These are phyloP conservation scores for Platanthera zijinensis DNA, from an alignment of 106 monocot genomes.

Conservation along the genomic window DNA sequence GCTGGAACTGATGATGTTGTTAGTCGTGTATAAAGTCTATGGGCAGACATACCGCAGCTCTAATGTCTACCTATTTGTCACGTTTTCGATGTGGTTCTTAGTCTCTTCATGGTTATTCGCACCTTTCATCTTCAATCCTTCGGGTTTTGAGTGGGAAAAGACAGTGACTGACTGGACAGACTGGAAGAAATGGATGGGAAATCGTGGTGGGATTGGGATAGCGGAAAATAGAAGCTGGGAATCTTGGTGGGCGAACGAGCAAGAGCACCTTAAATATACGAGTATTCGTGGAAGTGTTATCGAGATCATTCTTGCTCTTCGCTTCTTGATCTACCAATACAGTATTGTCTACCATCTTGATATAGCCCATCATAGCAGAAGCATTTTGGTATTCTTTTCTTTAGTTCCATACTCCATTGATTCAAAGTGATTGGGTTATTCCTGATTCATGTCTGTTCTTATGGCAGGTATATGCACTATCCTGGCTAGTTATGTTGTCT, in stretches of 20 bases:
- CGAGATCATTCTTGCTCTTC: constrained; percentile 74
- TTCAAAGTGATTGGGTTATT: not conserved
- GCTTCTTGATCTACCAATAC: constrained; percentile 85
- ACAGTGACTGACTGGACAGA: constrained; percentile 92
- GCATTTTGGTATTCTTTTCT: constrained; percentile 47
- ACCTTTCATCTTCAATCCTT: constrained; percentile 84
- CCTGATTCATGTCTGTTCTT: constrained; percentile 9
- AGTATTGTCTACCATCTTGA: constrained; percentile 94
- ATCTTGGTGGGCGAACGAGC: constrained; percentile 89
- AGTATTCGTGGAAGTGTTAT: constrained; percentile 45
- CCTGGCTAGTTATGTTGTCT: constrained; percentile 85
- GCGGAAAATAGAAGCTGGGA: constrained; percentile 75
- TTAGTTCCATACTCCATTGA: not conserved
- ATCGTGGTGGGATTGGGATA: constrained; percentile 85
- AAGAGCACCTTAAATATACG: constrained; percentile 62
- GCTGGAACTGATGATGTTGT: constrained; percentile 68
- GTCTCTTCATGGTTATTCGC: constrained; percentile 94
- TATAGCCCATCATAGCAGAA: constrained; percentile 67
- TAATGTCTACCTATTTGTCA: constrained; percentile 65
- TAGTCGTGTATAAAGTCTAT: constrained; percentile 80
- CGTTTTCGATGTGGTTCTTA: constrained; percentile 89
- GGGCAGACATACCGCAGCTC: constrained; percentile 62
- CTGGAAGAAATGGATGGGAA: constrained; percentile 94
- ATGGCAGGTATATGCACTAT: constrained; percentile 74
- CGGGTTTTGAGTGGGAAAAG: constrained; percentile 94